These are phyloP conservation scores for Pseudonitzschia multiseries DNA, from an alignment of 108 stramenopile genomes.

Conservation along the genomic window DNA sequence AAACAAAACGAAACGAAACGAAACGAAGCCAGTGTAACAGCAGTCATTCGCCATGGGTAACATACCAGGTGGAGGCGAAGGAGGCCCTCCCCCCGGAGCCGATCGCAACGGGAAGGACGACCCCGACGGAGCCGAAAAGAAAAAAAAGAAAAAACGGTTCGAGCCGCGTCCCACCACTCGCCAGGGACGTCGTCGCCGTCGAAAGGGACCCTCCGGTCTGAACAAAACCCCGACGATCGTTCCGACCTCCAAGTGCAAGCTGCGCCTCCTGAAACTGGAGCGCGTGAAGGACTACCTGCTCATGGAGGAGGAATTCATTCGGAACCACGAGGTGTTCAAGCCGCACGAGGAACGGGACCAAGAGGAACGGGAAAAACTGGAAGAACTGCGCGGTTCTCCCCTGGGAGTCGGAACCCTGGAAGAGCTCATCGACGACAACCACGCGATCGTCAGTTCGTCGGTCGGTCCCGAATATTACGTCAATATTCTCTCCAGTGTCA, in stretches of 20 bases:
- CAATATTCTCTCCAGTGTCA: constrained; percentile 95
- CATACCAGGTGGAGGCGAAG: constrained; percentile 74
- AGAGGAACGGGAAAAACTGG: constrained; percentile 95
- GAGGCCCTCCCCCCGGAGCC: constrained; percentile 43
- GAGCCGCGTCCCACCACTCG: constrained; percentile 86
- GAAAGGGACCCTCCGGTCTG: constrained; percentile 89
- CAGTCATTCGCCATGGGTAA: constrained; percentile 58
- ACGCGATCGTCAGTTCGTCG: constrained; percentile 94
- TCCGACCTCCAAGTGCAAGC: constrained; percentile 96
- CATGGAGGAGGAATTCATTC: constrained; percentile 99
- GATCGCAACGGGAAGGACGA: constrained; percentile 39
- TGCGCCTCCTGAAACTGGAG: constrained; percentile 95
- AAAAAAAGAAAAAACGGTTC: constrained; percentile 97
- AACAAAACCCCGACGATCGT: constrained; percentile 83
- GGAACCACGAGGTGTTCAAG: constrained; percentile 98
- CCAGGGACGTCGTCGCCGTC: constrained; percentile 88
- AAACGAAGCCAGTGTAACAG: too few species aligned
- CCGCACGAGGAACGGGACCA: constrained; percentile 96
- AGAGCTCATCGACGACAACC: constrained; percentile 99
- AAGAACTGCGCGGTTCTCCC: constrained; percentile 97
- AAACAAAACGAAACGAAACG: too few species aligned
- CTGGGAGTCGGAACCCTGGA: constrained; percentile 95
- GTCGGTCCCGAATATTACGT: constrained; percentile 99
- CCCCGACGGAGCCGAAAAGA: constrained; percentile 59
- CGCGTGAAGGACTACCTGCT: constrained; percentile 98